These are phyloP conservation scores for Fagopyrum esculentum DNA, from an alignment of 148 eudicot species.

Conservation along the genomic window DNA sequence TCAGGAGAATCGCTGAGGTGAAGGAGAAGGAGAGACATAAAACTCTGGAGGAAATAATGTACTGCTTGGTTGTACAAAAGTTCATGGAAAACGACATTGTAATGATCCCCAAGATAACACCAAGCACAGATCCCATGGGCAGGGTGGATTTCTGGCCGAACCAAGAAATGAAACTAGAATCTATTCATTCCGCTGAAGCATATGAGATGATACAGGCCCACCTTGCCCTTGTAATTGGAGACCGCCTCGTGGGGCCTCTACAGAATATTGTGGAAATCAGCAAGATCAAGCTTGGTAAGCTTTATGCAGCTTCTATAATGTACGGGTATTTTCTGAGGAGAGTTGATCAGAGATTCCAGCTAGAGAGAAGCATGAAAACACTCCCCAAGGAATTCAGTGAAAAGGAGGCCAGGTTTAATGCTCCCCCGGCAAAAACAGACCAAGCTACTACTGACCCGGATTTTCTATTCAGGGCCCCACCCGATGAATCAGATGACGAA, in stretches of 20 bases:
- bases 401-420: conserved; percentile 25
- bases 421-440: conserved; percentile 25
- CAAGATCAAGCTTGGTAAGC: conserved; percentile 86
- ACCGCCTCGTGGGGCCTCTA: conserved; percentile 61
- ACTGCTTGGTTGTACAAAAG: conserved; percentile 71
- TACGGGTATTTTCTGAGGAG: conserved; percentile 90
- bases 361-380: conserved; percentile 82
- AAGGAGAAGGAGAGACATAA: conserved; percentile 74
- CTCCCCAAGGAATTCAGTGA: conserved; percentile 63
- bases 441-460: conserved; percentile 76
- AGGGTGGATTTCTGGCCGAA: conserved; percentile 90
- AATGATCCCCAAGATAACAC: conserved; percentile 66
- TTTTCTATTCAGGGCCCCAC: conserved; percentile 46
- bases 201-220: conserved; percentile 87
- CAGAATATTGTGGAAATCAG: conserved; percentile 57
- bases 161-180: conserved; percentile 76
- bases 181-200: conserved; percentile 83
- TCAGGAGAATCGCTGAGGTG: conserved; percentile 96
- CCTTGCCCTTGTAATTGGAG: conserved; percentile 69
- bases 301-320: conserved; percentile 94
- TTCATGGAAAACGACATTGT: conserved; percentile 57
- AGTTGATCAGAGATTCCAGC: conserved; percentile 87
- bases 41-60: conserved; percentile 72
- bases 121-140: conserved; percentile 51
- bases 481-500: conserved; percentile 37